Conservation (phyloP, 352 stramenopile species). For the Globisporangium nagaii region DNA sequence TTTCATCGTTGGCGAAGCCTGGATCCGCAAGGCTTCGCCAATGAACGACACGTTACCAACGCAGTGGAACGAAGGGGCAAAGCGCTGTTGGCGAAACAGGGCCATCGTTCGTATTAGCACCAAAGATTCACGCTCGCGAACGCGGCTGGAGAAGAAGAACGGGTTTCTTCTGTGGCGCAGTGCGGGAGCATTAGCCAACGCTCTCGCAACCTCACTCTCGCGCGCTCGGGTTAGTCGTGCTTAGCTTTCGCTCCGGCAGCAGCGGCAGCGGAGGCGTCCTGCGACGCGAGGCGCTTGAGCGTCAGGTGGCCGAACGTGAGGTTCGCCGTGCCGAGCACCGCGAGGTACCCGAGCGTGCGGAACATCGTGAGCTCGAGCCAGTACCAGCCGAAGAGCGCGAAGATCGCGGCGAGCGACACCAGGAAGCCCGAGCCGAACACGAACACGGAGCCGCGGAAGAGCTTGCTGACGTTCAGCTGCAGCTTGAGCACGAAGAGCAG, state of each 20-base stretch:
- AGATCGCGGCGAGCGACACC: constrained; percentile 59
- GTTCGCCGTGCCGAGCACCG: constrained; percentile 46
- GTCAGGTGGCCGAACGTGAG: constrained; percentile 70
- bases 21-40: too few species aligned
- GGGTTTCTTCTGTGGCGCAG: too few species aligned
- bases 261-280: constrained; percentile 12
- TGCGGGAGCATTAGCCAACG: too few species aligned
- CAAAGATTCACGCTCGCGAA: too few species aligned
- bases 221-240: constrained; percentile 28
- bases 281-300: constrained; percentile 59
- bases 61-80: too few species aligned
- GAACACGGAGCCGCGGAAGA: constrained; percentile 61
- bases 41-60: too few species aligned
- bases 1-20: too few species aligned
- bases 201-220: background rate
- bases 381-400: constrained; percentile 80
- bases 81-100: too few species aligned
- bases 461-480: constrained; percentile 56
- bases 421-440: constrained; percentile 73
- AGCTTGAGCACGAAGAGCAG: constrained; percentile 56
- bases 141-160: too few species aligned
- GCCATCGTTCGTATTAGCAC: too few species aligned
- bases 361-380: constrained; percentile 90
- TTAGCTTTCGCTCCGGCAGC: constrained; percentile 44
- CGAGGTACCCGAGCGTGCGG: constrained; percentile 71